phyloP scores from a whole-genome alignment of 1,284 basidiomycete genomes.

The Schizophyllum amplum region DNA sequence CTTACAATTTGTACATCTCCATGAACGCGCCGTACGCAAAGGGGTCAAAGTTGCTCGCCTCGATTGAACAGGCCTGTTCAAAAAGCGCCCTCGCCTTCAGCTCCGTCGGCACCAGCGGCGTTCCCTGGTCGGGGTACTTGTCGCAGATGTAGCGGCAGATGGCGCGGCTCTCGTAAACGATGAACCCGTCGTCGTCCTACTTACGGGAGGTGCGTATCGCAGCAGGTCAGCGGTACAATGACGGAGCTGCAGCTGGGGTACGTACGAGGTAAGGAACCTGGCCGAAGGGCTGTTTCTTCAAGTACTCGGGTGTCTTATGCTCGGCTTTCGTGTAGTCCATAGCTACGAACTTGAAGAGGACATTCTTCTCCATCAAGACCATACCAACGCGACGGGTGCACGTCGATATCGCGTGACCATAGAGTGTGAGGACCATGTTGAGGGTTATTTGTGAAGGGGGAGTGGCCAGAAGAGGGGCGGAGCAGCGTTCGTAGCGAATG shows the following conservation, averaged over 20 bases:
- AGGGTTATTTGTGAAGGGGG: too few species aligned
- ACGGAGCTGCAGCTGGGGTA: not conserved
- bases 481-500: too few species aligned
- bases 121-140: slow-evolving; percentile 20
- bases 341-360: slow-evolving; percentile 37
- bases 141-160: slow-evolving; percentile 12
- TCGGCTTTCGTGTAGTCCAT: slow-evolving; percentile 33
- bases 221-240: not conserved
- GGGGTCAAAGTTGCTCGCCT: slow-evolving; percentile 27
- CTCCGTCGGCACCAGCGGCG: slow-evolving; percentile 2
- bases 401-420: slow-evolving; percentile 33
- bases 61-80: slow-evolving; percentile 9
- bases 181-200: slow-evolving; percentile 9
- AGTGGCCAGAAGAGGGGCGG: too few species aligned
- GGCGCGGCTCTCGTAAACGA: slow-evolving; percentile 12
- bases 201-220: not conserved
- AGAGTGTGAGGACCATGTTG: slow-evolving; percentile 50
- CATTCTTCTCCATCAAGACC: slow-evolving; percentile 40
- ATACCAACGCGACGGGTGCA: slow-evolving; percentile 35
- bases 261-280: slow-evolving; percentile 52
- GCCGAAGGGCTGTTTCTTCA: slow-evolving; percentile 50
- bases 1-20: slow-evolving; percentile 24
- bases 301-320: slow-evolving; percentile 34
- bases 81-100: slow-evolving; percentile 19
- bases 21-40: slow-evolving; percentile 20